Conservation (phyloP, 2,329 filamentous ascomycete genomes). For the Dothistroma septosporum region DNA sequence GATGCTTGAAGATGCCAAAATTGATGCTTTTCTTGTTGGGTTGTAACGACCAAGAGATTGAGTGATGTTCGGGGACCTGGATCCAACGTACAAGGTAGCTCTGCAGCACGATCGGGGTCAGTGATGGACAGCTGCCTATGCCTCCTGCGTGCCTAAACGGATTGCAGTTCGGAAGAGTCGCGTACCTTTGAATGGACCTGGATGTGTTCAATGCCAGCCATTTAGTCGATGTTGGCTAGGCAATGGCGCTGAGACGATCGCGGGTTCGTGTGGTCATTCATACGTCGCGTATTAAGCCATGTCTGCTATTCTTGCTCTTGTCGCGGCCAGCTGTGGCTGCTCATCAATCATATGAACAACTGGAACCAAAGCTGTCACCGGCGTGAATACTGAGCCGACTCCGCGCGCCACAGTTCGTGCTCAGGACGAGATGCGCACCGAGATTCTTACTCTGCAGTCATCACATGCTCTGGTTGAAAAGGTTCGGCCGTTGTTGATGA, state of each 20-base stretch:
- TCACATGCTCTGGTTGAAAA: background rate
- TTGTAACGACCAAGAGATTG: slow-evolving; percentile 95
- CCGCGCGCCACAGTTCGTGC: background rate
- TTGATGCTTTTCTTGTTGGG: slow-evolving; percentile 98
- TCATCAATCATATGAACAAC: background rate
- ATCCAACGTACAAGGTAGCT: slow-evolving; percentile 98
- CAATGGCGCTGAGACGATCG: background rate
- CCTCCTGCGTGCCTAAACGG: slow-evolving; percentile 5
- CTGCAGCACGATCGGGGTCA: slow-evolving; percentile 45
- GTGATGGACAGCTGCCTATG: slow-evolving; percentile 2
- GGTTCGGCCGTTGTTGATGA: background rate
- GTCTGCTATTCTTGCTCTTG: background rate
- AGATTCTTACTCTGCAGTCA: background rate
- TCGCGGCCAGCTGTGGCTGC: slow-evolving; percentile 11
- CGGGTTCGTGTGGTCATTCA: slow-evolving; percentile 8
- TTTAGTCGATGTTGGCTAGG: slow-evolving; percentile 36
- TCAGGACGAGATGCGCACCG: background rate
- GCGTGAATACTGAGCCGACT: background rate
- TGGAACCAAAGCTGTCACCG: background rate
- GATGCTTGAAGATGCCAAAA: slow-evolving; percentile 97
- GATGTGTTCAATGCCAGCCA: slow-evolving; percentile 94
- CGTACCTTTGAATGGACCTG: slow-evolving; percentile 95
- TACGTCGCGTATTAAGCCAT: background rate
- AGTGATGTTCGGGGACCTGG: slow-evolving; percentile 81
- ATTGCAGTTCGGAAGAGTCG: background rate